Percentiles rank a stretch among this genome's conserved stretches.
These are phyloP conservation scores for Aspergillus quadrilineatus DNA, from an alignment of 2,329 filamentous ascomycete species.

Conservation along the genomic window DNA sequence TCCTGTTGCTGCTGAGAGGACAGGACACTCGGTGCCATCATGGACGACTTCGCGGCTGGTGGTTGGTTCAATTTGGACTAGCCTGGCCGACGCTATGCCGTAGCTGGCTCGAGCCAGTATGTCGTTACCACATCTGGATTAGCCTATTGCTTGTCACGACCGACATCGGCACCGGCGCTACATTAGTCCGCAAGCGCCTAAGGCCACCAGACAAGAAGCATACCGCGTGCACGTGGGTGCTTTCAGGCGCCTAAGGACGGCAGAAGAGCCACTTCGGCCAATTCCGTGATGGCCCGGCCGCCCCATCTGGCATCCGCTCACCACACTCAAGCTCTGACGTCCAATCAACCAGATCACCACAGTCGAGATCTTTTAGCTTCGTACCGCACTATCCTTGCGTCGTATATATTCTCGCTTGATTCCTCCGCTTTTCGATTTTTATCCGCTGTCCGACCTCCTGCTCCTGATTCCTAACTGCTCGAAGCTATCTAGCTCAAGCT, in stretches of 20 bases:
- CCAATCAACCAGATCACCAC: background rate
- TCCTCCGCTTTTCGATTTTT: background rate
- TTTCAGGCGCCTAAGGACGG: background rate
- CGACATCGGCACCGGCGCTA: background rate
- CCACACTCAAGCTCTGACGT: background rate
- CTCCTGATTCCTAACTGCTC: background rate
- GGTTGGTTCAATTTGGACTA: constrained; percentile 16
- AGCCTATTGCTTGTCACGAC: constrained; percentile 1
- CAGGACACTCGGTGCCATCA: constrained; percentile 16
- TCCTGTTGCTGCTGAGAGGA: background rate
- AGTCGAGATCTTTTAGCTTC: constrained; percentile 4
- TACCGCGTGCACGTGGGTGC: constrained; percentile 1
- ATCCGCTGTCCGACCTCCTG: background rate
- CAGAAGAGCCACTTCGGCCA: constrained; percentile 8
- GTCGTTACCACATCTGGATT: background rate
- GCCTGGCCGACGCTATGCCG: constrained; percentile 12
- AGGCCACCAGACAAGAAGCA: background rate
- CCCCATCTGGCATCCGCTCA: constrained; percentile 2
- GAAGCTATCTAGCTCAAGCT: background rate
- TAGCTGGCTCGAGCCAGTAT: constrained; percentile 1
- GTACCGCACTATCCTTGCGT: background rate
- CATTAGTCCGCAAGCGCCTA: background rate
- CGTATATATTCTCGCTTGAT: constrained; percentile 1
- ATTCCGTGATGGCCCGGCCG: constrained; percentile 5
- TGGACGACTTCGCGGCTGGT: constrained; percentile 15